phyloP scores from a whole-genome alignment of 805 yeast species.

The Gaillardinia entomophila region DNA sequence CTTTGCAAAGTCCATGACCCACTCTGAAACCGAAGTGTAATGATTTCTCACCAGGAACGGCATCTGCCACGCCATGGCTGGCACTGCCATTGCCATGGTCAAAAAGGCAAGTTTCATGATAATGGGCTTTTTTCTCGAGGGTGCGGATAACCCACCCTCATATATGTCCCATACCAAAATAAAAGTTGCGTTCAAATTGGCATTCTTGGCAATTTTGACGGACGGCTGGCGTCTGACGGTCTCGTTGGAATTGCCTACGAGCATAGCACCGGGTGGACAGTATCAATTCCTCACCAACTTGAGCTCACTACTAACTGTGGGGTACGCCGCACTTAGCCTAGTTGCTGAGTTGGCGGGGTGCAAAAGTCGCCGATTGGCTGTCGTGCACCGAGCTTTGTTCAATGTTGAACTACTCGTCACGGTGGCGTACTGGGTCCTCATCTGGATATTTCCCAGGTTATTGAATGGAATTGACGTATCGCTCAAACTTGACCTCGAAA shows the following conservation, averaged over 20 bases:
- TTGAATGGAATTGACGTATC: constrained; percentile 13
- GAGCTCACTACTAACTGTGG: constrained; percentile 7
- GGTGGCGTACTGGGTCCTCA: constrained; percentile 16
- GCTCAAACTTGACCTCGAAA: constrained; percentile 13
- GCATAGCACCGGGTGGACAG: constrained; percentile 15
- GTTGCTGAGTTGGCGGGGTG: too few species aligned
- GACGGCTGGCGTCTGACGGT: constrained; percentile 10
- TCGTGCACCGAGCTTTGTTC: constrained; percentile 6
- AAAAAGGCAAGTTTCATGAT: background rate
- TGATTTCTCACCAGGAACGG: constrained; percentile 11
- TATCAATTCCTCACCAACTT: constrained; percentile 20
- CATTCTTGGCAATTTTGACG: too few species aligned
- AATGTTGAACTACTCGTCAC: constrained; percentile 19
- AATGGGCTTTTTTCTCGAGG: too few species aligned
- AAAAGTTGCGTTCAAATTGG: too few species aligned
- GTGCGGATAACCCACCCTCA: too few species aligned
- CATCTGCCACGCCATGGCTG: constrained; percentile 2
- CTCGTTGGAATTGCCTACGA: constrained; percentile 12
- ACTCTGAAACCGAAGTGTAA: constrained; percentile 20
- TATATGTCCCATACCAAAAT: background rate
- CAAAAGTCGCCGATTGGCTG: background rate
- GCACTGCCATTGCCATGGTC: constrained; percentile 1
- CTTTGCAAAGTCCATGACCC: constrained; percentile 36
- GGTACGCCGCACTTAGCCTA: constrained; percentile 3
- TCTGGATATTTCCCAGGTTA: constrained; percentile 9